Evolutionary conservation across 192 early-diverging fungal genomes (phyloP).

Genomic region (Spizellomyces punctatus): DNA sequence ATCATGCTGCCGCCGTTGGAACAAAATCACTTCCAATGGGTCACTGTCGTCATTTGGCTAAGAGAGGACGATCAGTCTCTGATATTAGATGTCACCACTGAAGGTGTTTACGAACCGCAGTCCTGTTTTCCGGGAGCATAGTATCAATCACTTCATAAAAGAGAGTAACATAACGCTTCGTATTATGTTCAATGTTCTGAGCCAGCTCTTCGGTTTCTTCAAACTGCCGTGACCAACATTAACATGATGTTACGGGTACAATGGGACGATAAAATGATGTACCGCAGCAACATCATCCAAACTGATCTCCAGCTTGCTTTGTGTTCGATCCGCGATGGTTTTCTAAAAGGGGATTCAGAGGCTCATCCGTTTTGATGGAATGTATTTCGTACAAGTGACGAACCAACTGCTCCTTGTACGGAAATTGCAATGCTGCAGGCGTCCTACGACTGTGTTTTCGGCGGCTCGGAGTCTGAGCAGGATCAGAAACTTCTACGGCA

Average conservation of each 20-base stretch:
- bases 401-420: constrained; percentile 43
- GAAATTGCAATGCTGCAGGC: constrained; percentile 8
- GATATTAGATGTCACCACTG: not conserved
- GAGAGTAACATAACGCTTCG: constrained; percentile 82
- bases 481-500: constrained; percentile 18
- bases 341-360: constrained; percentile 13
- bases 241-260: not conserved
- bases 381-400: not conserved
- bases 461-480: constrained; percentile 6
- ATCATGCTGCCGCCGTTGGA: constrained; percentile 72
- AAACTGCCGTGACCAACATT: constrained; percentile 21
- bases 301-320: constrained; percentile 40
- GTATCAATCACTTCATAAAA: constrained; percentile 76
- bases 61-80: not conserved
- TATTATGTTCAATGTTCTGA: constrained; percentile 76
- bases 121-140: constrained; percentile 48
- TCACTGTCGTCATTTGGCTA: constrained; percentile 62
- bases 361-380: too few relatives aligned
- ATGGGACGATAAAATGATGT: not conserved
- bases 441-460: constrained; percentile 8
- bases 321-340: constrained; percentile 36
- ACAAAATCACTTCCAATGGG: constrained; percentile 88
- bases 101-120: constrained; percentile 24
- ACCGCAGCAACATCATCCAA: constrained; percentile 50
- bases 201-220: constrained; percentile 41